These are phyloP conservation scores for Eragrostis curvula DNA, from an alignment of 176 grass and related monocot species.

Conservation along the genomic window DNA sequence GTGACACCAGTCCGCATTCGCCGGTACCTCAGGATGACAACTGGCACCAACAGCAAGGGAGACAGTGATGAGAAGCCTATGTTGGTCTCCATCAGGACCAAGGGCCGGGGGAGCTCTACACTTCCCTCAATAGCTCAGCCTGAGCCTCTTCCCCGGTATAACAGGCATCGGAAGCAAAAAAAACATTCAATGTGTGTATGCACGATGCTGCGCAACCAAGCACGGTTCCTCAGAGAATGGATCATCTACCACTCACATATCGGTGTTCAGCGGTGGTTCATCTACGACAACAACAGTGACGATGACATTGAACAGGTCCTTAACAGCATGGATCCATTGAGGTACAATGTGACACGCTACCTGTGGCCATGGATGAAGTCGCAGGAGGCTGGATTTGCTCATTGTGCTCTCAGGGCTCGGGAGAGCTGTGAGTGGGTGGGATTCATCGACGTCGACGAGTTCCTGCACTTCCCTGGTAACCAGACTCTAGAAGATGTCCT, in stretches of 20 bases:
- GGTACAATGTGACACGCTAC: constrained; percentile 71
- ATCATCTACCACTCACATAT: constrained; percentile 70
- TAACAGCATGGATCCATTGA: constrained; percentile 41
- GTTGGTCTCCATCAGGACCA: constrained; percentile 77
- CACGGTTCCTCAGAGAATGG: constrained; percentile 85
- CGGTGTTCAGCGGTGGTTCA: constrained; percentile 85
- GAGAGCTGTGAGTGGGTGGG: constrained; percentile 86
- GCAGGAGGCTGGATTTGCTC: constrained; percentile 93
- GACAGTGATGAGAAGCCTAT: constrained; percentile 51
- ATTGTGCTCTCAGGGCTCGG: constrained; percentile 82
- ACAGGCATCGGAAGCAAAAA: constrained; percentile 44
- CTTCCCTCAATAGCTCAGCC: constrained; percentile 77
- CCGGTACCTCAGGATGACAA: constrained; percentile 57
- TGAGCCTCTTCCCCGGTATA: constrained; percentile 50
- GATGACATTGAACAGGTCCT: constrained; percentile 75
- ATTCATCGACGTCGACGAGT: constrained; percentile 94
- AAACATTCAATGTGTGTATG: constrained; percentile 88
- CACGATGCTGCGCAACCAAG: constrained; percentile 98
- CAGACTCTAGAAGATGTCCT: constrained; percentile 62
- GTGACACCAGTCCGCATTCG: constrained; percentile 67
- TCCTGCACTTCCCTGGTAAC: constrained; percentile 80
- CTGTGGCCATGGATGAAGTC: constrained; percentile 97
- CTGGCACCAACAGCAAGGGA: constrained; percentile 8
- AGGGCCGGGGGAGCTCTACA: constrained; percentile 60
- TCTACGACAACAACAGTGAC: constrained; percentile 98